Base-by-base conservation (phyloP, 2,329 filamentous ascomycete species). In the Sarocladium kiliense region DNA sequence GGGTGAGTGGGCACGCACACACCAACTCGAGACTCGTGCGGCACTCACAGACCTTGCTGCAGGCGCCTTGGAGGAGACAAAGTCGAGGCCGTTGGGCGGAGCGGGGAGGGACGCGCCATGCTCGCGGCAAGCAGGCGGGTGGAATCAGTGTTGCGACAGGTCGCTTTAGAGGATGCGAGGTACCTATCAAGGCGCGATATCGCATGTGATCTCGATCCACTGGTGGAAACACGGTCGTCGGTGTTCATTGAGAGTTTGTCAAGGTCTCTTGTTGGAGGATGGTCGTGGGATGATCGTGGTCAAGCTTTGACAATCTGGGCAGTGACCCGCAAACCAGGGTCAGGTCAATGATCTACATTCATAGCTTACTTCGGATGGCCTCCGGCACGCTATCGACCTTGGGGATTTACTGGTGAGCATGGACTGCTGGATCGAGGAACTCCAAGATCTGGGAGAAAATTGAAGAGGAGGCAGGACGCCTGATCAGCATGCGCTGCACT, bases 61-160 rank as follows among this genome's bases (percentile, higher is more conserved):
- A 32, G 44, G 5, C 12, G 7, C 9, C 36, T 10, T 6, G 44
- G 27, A 19, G 25, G 44, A 18, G 26, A 25, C 16, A 5, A 10
- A 27, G 44, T 32, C n/a, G 26, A 51, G 47, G 47, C 26, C 47
- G 47, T 51, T 51, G 47, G 47, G 27, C 27, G 27, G 47, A 51
- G 47, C 47, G 47, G 47, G 47, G 47, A 51, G 47, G 27, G 47
- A 51, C 23, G n/a, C n/a, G 25, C 23, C 44, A 27, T 27, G 23
- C 18, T 49, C 25, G 44, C 44, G 44, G 26, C 44, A 51, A 27
- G 25, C 25, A 47, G 44, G 27, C n/a, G 19, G 18, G 27, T 36
- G 27, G 27, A 21, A 9, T 30, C 6, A 25, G 18, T 7, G 10
- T 44, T 25, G 23, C 44, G 44, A 49, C 44, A 49, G 11, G 23